These are phyloP conservation scores for Boletus reticulatus DNA, from an alignment of 768 basidiomycete genomes.

Conservation along the genomic window DNA sequence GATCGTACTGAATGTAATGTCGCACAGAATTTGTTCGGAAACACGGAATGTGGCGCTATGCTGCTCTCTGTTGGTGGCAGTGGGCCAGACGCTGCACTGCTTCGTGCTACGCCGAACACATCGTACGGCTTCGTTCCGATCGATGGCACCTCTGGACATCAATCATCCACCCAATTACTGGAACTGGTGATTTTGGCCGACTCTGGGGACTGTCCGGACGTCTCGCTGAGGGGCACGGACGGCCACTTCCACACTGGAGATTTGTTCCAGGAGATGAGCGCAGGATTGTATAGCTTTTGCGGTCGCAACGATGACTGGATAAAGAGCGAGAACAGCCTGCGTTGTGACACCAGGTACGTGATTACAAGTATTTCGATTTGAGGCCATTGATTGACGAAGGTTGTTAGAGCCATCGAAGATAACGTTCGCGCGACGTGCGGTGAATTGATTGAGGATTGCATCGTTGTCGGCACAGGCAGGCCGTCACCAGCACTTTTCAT, in stretches of 20 bases:
- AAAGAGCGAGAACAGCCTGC: conserved; percentile 73
- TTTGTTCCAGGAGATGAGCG: conserved; percentile 63
- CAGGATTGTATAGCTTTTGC: conserved; percentile 60
- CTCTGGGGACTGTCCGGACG: conserved; percentile 68
- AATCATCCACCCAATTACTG: conserved; percentile 53
- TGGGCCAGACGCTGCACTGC: conserved; percentile 48
- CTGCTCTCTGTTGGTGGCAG: conserved; percentile 56
- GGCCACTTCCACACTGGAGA: conserved; percentile 82
- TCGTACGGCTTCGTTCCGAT: conserved; percentile 68
- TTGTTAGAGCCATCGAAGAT: conserved; percentile 67
- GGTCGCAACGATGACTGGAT: conserved; percentile 87
- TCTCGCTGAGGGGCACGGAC: conserved; percentile 54
- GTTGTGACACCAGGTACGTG: conserved; percentile 70
- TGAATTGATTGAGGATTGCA: conserved; percentile 57
- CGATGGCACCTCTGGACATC: conserved; percentile 43
- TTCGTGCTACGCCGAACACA: conserved; percentile 59
- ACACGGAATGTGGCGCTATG: conserved; percentile 77
- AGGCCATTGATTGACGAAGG: conserved; percentile 5
- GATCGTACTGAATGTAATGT: conserved; percentile 22
- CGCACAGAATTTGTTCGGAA: conserved; percentile 72
- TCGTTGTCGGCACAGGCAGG: conserved; percentile 74
- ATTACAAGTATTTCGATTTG: neutral
- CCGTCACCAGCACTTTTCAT: conserved; percentile 77
- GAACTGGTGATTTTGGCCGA: conserved; percentile 69
- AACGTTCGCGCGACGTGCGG: conserved; percentile 66